Percentiles rank a stretch among this genome's conserved stretches.
phyloP scores from a whole-genome alignment of 2,329 filamentous ascomycete species.

The Colletotrichum sp. region DNA sequence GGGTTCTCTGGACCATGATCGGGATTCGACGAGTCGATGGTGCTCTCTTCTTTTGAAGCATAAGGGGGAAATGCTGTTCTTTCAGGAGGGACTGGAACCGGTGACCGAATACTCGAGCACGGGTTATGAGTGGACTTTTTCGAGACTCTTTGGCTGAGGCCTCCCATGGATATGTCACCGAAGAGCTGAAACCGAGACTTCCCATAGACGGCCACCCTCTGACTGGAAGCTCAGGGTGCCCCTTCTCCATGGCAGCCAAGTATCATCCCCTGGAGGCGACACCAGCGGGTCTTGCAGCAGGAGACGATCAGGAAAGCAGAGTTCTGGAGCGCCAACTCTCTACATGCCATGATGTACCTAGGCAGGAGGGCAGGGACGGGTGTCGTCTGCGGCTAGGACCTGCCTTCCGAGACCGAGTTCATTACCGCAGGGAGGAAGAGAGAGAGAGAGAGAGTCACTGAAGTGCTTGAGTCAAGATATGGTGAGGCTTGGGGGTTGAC shows the following conservation, averaged over 20 bases:
- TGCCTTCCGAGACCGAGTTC: not conserved
- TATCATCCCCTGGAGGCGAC: not conserved
- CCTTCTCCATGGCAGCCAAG: not conserved
- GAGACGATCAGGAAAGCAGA: not conserved
- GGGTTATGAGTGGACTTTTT: not conserved
- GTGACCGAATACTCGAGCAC: not conserved
- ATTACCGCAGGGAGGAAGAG: not conserved
- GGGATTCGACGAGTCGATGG: not conserved
- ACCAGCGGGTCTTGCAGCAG: not conserved
- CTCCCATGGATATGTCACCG: not conserved
- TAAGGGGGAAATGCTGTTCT: not conserved
- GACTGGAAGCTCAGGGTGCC: not conserved
- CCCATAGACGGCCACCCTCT: accelerated
- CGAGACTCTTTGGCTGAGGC: not conserved
- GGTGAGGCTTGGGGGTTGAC: not conserved
- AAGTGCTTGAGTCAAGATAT: not conserved
- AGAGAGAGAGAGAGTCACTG: accelerated
- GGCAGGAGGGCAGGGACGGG: not conserved
- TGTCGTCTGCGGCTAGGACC: not conserved
- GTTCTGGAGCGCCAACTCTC: not conserved
- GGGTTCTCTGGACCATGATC: not conserved
- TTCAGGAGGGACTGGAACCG: not conserved
- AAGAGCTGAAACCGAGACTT: not conserved
- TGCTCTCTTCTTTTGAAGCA: not conserved
- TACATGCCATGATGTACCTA: not conserved